These are phyloP conservation scores for Xylariaceae sp. DNA, from an alignment of 2,329 filamentous ascomycete genomes.

Conservation along the genomic window DNA sequence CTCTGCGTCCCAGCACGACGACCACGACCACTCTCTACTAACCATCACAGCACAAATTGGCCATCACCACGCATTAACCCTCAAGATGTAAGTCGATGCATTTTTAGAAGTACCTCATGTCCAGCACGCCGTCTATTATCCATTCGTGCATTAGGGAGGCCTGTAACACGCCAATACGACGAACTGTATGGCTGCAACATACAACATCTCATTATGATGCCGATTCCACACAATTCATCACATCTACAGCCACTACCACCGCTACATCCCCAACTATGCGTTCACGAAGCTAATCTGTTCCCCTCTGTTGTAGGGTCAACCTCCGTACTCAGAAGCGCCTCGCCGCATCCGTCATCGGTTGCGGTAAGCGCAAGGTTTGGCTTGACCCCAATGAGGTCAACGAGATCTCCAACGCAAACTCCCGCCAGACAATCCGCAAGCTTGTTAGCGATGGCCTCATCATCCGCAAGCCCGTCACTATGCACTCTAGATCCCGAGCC, in stretches of 20 bases:
- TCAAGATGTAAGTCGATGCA: constrained; percentile 42
- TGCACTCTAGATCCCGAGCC: constrained; percentile 98
- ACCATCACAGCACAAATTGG: constrained; percentile 39
- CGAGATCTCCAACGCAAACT: constrained; percentile 99
- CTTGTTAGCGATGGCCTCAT: constrained; percentile 99
- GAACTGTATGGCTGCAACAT: not conserved
- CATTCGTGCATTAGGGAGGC: not conserved
- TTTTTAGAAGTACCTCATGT: not conserved
- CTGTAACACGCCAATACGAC: not conserved
- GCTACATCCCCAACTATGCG: constrained; percentile 1
- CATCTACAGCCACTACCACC: not conserved
- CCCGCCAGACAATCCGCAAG: constrained; percentile 99
- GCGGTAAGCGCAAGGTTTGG: constrained; percentile 99
- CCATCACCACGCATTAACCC: constrained; percentile 36
- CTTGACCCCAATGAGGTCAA: constrained; percentile 99
- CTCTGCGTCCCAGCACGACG: constrained; percentile 28
- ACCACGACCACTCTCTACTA: constrained; percentile 35
- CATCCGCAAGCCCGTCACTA: constrained; percentile 99
- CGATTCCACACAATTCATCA: not conserved
- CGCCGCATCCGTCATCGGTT: constrained; percentile 96
- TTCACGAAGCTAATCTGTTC: constrained; percentile 21
- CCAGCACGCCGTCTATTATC: not conserved
- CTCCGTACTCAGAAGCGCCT: constrained; percentile 99
- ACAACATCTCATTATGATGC: not conserved
- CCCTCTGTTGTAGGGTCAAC: constrained; percentile 79